Conservation (phyloP, 2,329 filamentous ascomycete genomes). For the Cladophialophora psammophila region DNA sequence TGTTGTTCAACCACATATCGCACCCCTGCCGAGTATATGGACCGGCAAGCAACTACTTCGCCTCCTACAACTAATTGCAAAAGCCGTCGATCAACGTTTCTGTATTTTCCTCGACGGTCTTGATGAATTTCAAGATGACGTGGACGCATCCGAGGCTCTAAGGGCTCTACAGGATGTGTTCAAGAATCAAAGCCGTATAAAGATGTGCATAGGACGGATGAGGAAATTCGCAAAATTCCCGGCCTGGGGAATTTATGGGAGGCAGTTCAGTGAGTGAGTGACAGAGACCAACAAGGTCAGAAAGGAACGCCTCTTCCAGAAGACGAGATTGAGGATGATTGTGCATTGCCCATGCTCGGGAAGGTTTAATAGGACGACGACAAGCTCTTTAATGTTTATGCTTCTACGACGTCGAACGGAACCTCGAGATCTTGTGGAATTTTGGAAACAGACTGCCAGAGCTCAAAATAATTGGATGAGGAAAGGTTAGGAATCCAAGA, state of each 20-base stretch:
- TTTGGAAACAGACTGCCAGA: too few species aligned
- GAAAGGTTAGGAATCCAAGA: too few species aligned
- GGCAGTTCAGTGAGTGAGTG: neutral
- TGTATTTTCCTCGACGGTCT: constrained; percentile 17
- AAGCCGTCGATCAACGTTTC: neutral
- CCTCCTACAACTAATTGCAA: neutral
- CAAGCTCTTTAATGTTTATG: too few species aligned
- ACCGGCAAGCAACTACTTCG: constrained; percentile 7
- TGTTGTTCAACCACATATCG: neutral
- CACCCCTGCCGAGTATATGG: neutral
- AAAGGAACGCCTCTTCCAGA: too few species aligned
- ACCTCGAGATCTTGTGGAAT: too few species aligned
- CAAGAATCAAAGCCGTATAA: neutral
- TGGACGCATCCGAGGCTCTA: neutral
- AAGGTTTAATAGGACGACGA: too few species aligned
- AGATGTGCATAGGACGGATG: constrained; percentile 7
- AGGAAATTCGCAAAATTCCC: constrained; percentile 4
- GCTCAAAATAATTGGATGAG: too few species aligned
- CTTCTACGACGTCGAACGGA: too few species aligned
- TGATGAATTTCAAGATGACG: constrained; percentile 14
- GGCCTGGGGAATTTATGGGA: neutral
- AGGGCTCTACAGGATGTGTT: neutral
- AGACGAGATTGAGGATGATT: too few species aligned
- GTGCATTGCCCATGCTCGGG: too few species aligned
- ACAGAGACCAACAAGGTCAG: neutral